Conservation (phyloP, 1,284 basidiomycete genomes). For the Apiotrichum porosum region DNA sequence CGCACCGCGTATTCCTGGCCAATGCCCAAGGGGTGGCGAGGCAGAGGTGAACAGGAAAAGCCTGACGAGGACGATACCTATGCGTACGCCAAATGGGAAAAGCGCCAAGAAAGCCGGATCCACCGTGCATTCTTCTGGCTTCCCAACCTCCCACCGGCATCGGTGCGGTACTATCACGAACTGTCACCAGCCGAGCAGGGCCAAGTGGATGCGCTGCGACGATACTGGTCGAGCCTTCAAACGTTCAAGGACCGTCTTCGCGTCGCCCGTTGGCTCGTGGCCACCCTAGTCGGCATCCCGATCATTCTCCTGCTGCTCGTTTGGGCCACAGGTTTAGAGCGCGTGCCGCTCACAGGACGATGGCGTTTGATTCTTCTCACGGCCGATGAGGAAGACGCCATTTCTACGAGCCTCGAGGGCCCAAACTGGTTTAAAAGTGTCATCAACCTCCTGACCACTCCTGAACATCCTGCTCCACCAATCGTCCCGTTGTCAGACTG, state of each 20-base stretch:
- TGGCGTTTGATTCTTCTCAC: constrained; percentile 81
- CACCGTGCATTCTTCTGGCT: constrained; percentile 23
- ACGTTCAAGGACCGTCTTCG: constrained; percentile 54
- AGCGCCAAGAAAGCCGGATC: constrained; percentile 1
- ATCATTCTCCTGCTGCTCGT: constrained; percentile 65
- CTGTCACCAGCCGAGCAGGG: constrained; percentile 48
- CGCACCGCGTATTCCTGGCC: constrained; percentile 27
- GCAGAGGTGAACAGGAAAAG: not conserved
- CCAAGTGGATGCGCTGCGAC: constrained; percentile 52
- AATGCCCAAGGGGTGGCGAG: constrained; percentile 12
- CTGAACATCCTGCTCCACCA: constrained; percentile 57
- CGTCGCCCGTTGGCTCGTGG: constrained; percentile 54
- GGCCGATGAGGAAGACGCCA: constrained; percentile 81
- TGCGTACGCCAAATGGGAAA: constrained; percentile 3
- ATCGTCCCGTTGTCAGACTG: constrained; percentile 69
- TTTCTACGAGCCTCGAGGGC: constrained; percentile 69
- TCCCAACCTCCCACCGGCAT: constrained; percentile 31
- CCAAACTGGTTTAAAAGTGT: constrained; percentile 80
- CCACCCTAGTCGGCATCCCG: constrained; percentile 63
- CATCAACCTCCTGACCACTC: constrained; percentile 63
- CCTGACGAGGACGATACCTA: constrained; percentile 7
- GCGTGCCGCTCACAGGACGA: constrained; percentile 76
- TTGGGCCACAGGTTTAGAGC: constrained; percentile 69
- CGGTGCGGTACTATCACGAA: constrained; percentile 27
- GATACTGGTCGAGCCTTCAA: constrained; percentile 32